Base-by-base conservation (phyloP, 208 protist genomes). In the Trypanosoma platydactyli region DNA sequence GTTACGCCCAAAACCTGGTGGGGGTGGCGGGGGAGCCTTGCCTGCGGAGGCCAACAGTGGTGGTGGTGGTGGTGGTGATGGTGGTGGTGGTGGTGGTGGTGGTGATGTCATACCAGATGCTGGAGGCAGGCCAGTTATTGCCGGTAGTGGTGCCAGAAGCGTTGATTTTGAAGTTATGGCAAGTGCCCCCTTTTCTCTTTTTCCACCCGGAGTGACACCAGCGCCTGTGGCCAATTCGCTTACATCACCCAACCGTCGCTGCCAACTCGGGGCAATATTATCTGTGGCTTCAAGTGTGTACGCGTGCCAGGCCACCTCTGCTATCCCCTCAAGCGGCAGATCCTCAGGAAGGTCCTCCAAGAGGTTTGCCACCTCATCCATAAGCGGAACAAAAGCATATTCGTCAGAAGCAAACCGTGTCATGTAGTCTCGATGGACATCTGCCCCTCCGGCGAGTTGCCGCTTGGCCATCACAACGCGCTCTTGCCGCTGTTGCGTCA, bases 331-430 rank as follows among this genome's bases (percentile, higher is more conserved):
- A 15, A 79, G 49, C 27, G 82, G 82, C n/a, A 88, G 61, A 20
- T 88, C 65, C 25, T 76, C 71, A 0, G 82, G 82, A 1, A 88
- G 56, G 57, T 88, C 82, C 6, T 75, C 56, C 76, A 84, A 57
- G 9, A 88, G 52, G 62, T 84, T 75, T 35, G 72, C 73, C 20
- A 70, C 68, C 42, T 50, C 66, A 41, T 67, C 65, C 64, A 71
- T 68, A 16, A 73, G 62, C 25, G 72, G 72, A 18, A 71, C 33
- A 55, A 78, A 78, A 22, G 65, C 62, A 25, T 78, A 78, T 9
- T 78, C 72, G 49, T 78, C 72, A 0, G 64, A 61, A 18, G 72
- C 64, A 41, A 67, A 61, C 40, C 60, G 35, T 15, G 72, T 73
- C 58, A 71, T 71, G 54, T 69, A 78, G 30, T 78, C 72, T n/a